phyloP scores from a whole-genome alignment of 2,329 filamentous ascomycete species.

The Aureobasidium subglaciale region DNA sequence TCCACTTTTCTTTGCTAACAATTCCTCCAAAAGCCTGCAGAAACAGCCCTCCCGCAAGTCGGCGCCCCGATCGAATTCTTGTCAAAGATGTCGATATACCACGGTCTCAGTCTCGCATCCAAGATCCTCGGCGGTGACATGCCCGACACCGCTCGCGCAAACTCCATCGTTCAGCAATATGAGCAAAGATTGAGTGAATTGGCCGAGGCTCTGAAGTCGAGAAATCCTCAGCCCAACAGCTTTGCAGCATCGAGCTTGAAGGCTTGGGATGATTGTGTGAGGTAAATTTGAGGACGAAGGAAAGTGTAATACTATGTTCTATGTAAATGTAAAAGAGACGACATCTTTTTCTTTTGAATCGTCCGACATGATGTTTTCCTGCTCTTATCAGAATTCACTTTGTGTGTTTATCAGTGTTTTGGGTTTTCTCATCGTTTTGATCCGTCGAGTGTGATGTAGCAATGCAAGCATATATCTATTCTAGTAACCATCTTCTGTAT shows the following conservation, averaged over 20 bases:
- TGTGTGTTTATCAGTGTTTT: too few species aligned
- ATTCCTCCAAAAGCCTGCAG: slow-evolving; percentile 15
- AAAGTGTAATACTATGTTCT: neutral
- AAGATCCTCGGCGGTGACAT: slow-evolving; percentile 34
- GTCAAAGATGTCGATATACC: slow-evolving; percentile 33
- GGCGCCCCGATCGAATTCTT: slow-evolving; percentile 24
- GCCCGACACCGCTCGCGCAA: slow-evolving; percentile 17
- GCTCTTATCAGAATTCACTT: too few species aligned
- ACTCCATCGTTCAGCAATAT: slow-evolving; percentile 9
- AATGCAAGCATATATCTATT: neutral
- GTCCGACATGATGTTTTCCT: too few species aligned
- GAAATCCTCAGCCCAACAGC: neutral
- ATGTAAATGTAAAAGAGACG: neutral
- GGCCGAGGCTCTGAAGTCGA: neutral
- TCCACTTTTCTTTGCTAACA: neutral
- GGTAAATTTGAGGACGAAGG: neutral
- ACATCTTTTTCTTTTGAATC: neutral
- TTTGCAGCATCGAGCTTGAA: neutral
- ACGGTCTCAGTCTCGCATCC: slow-evolving; percentile 37
- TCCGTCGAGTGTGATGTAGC: too few species aligned
- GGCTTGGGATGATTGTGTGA: slow-evolving; percentile 3
- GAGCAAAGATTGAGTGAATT: slow-evolving; percentile 4
- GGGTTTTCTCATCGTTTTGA: too few species aligned
- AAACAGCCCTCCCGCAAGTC: slow-evolving; percentile 9
- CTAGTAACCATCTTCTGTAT: neutral